Percentiles rank a stretch among this genome's conserved stretches.
Conservation (phyloP, 495 filamentous ascomycete genomes). For the Oidiodendron maius region DNA sequence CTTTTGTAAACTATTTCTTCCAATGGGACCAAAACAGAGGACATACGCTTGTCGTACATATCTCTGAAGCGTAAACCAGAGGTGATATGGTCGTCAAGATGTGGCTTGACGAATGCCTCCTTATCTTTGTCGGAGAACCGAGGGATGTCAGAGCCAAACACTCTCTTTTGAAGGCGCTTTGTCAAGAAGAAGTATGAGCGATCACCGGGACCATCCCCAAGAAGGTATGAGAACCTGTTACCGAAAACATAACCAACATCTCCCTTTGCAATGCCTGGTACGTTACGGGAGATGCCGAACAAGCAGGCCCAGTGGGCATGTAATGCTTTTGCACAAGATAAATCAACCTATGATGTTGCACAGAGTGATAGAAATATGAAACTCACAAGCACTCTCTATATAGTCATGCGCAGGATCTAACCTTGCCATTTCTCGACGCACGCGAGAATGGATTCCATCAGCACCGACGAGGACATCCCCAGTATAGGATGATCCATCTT, state of each 20-base stretch:
- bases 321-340: slow-evolving; percentile 19
- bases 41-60: too few species aligned
- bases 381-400: not conserved
- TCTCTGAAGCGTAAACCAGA: too few species aligned
- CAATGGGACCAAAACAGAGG: too few species aligned
- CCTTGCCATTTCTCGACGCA: slow-evolving; percentile 37
- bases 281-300: slow-evolving; percentile 30
- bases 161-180: too few species aligned
- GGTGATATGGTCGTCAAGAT: too few species aligned
- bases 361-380: too few species aligned
- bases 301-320: slow-evolving; percentile 29
- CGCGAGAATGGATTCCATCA: slow-evolving; percentile 42
- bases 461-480: slow-evolving; percentile 43
- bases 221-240: slow-evolving; percentile 24
- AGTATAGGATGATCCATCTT: slow-evolving; percentile 30
- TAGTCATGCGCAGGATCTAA: slow-evolving; percentile 21
- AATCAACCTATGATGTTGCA: too few species aligned
- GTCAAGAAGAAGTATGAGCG: too few species aligned
- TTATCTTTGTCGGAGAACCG: too few species aligned
- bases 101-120: too few species aligned
- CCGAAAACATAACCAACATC: slow-evolving; percentile 17
- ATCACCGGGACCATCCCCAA: too few species aligned
- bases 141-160: too few species aligned
- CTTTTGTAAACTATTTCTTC: slow-evolving; percentile 15
- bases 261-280: slow-evolving; percentile 15